Conservation (phyloP, 331 rosid species). For the Ulmus americana region DNA sequence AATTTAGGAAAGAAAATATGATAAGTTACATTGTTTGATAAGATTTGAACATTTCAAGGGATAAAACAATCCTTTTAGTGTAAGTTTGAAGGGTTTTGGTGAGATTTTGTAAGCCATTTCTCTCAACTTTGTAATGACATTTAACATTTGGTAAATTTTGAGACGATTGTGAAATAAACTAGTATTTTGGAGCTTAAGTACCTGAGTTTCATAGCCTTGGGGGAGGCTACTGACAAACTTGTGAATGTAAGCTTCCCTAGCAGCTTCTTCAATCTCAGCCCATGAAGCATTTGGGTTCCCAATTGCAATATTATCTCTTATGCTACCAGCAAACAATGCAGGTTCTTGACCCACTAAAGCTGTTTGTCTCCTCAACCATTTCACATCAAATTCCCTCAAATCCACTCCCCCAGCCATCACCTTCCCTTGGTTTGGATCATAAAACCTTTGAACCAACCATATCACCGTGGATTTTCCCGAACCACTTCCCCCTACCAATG, state of each 20-base stretch:
- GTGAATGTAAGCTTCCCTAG: slow-evolving; percentile 72
- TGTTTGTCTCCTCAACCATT: slow-evolving; percentile 76
- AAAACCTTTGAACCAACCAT: slow-evolving; percentile 83
- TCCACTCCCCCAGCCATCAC: slow-evolving; percentile 69
- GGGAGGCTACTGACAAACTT: slow-evolving; percentile 80
- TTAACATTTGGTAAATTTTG: too few relatives aligned
- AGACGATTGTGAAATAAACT: too few relatives aligned
- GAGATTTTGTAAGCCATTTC: too few relatives aligned
- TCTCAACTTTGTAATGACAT: too few relatives aligned
- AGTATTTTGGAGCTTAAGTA: slow-evolving; percentile 17
- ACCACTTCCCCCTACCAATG: slow-evolving; percentile 77
- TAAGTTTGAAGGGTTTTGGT: too few relatives aligned
- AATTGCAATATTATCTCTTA: slow-evolving; percentile 75
- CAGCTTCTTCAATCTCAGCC: slow-evolving; percentile 80
- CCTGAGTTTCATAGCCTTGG: slow-evolving; percentile 89
- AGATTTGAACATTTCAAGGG: too few relatives aligned
- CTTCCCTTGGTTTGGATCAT: slow-evolving; percentile 77
- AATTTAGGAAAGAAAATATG: not conserved
- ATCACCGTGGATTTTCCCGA: slow-evolving; percentile 86
- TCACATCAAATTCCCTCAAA: slow-evolving; percentile 59
- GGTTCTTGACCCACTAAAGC: slow-evolving; percentile 92
- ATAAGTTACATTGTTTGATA: not conserved
- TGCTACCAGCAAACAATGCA: slow-evolving; percentile 69
- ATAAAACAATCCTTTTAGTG: too few relatives aligned
- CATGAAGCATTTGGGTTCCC: slow-evolving; percentile 64